A percentile compares a stretch with the other conserved stretches of the same genome.
Conservation (phyloP, 345 rosid species). For the Salix purpurea region DNA sequence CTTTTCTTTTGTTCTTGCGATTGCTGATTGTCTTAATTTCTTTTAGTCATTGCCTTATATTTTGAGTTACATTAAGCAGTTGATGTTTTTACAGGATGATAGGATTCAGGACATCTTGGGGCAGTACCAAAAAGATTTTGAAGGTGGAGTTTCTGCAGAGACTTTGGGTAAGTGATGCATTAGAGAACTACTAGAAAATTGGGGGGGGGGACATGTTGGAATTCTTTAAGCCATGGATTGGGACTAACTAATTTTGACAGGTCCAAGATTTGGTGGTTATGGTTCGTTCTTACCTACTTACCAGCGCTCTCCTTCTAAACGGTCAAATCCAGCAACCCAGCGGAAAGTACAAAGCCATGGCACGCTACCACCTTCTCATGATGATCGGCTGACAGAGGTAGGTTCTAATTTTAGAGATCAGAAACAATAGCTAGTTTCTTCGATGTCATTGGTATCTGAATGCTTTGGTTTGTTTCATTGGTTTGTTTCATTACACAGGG, state of each 20-base stretch:
- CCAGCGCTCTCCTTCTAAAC: constrained; percentile 52
- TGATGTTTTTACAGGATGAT: constrained; percentile 40
- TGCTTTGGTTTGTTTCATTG: neutral
- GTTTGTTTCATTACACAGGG: neutral
- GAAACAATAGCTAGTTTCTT: neutral
- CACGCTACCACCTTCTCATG: neutral
- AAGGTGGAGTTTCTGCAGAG: constrained; percentile 83
- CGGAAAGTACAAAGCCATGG: constrained; percentile 20
- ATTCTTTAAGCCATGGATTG: neutral
- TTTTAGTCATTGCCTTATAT: neutral
- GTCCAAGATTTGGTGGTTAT: constrained; percentile 87
- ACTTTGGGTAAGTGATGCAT: constrained; percentile 63
- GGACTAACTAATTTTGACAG: constrained; percentile 35
- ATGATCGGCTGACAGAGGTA: constrained; percentile 49
- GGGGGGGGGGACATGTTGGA: neutral
- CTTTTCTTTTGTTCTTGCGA: neutral
- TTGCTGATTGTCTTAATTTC: neutral
- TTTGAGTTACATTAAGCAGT: neutral
- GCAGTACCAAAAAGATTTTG: constrained; percentile 81
- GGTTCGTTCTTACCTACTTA: constrained; percentile 79
- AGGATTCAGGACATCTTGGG: constrained; percentile 78
- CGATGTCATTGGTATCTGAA: neutral
- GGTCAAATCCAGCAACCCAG: neutral
- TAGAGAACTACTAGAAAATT: constrained; percentile 16
- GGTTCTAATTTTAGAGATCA: neutral